These are phyloP conservation scores for Debaryomyces psychrophilus DNA, from an alignment of 1,139 yeast species.

Conservation along the genomic window DNA sequence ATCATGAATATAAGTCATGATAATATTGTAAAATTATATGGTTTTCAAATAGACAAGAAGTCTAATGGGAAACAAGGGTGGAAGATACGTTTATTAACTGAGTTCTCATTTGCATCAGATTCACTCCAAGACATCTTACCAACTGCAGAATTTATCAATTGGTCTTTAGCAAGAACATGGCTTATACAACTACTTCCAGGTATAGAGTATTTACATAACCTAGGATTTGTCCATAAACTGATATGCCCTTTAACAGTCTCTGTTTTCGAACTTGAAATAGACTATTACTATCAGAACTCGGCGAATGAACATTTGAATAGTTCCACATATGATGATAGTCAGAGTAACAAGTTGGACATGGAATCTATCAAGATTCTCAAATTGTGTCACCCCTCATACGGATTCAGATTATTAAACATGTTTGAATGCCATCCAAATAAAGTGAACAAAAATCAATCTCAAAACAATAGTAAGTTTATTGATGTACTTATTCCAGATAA, in stretches of 20 bases:
- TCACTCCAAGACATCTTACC: constrained; percentile 67
- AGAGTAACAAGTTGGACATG: background rate
- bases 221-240: constrained; percentile 74
- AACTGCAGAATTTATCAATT: constrained; percentile 67
- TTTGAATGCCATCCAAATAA: constrained; percentile 50
- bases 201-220: constrained; percentile 77
- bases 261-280: constrained; percentile 26
- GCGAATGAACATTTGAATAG: background rate
- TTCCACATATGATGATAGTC: constrained; percentile 1
- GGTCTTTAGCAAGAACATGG: constrained; percentile 86
- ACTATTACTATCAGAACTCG: constrained; percentile 16
- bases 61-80: constrained; percentile 43
- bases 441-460: constrained; percentile 11
- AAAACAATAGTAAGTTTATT: constrained; percentile 14
- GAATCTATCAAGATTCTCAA: constrained; percentile 47
- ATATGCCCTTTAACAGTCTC: constrained; percentile 64
- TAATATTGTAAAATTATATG: constrained; percentile 65
- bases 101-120: constrained; percentile 56
- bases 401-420: constrained; percentile 67
- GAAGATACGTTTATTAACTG: constrained; percentile 70
- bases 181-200: constrained; percentile 84
- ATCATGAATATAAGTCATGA: constrained; percentile 62
- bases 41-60: constrained; percentile 67
- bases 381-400: constrained; percentile 71
- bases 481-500: constrained; percentile 27